phyloP scores from a whole-genome alignment of 2,329 filamentous ascomycete genomes.

The Coniochaeta hoffmannii region DNA sequence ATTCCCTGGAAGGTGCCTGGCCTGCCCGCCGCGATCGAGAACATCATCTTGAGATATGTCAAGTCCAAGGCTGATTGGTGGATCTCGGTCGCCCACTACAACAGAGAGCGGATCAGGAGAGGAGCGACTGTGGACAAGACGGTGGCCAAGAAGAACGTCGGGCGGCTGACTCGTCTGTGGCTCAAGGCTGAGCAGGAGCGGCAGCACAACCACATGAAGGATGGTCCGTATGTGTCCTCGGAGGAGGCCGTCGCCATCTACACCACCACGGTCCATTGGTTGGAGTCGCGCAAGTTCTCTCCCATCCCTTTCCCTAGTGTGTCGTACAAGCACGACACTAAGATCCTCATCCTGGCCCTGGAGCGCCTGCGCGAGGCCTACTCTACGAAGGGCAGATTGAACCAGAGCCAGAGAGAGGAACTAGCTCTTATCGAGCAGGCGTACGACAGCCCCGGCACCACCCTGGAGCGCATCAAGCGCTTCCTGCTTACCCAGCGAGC shows the following conservation, averaged over 20 bases:
- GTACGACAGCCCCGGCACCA: slow-evolving; percentile 95
- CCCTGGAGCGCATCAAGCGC: slow-evolving; percentile 90
- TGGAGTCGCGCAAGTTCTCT: slow-evolving; percentile 96
- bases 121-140: slow-evolving; percentile 98
- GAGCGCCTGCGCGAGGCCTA: slow-evolving; percentile 93
- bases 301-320: slow-evolving; percentile 98
- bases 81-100: slow-evolving; percentile 98
- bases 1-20: slow-evolving; percentile 99
- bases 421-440: slow-evolving; percentile 95
- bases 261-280: slow-evolving; percentile 97
- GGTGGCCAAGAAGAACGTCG: slow-evolving; percentile 97
- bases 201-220: slow-evolving; percentile 99
- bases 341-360: slow-evolving; percentile 91
- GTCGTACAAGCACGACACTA: slow-evolving; percentile 99
- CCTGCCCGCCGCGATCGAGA: slow-evolving; percentile 92
- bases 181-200: slow-evolving; percentile 96
- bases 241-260: slow-evolving; percentile 99
- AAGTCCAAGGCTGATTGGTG: slow-evolving; percentile 99
- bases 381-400: slow-evolving; percentile 92
- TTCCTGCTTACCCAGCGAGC: slow-evolving; percentile 95
- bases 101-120: slow-evolving; percentile 90
- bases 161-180: slow-evolving; percentile 89
- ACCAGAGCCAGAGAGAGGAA: slow-evolving; percentile 96
- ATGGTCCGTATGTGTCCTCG: slow-evolving; percentile 95
- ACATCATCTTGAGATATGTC: slow-evolving; percentile 96